Conservation (phyloP, 345 rosid species). For the Arabis alpina region DNA sequence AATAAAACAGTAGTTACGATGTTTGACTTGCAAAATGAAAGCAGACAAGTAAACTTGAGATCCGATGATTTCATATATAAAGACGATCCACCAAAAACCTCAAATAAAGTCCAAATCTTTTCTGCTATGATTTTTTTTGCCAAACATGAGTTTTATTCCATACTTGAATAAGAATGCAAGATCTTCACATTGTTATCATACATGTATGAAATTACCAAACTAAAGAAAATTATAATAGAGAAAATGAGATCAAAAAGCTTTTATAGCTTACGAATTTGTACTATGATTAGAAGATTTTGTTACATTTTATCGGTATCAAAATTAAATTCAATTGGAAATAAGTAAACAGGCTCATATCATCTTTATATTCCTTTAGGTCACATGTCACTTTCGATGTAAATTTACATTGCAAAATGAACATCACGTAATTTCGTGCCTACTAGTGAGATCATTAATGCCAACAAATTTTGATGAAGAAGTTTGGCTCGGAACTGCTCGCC, state of each 20-base stretch:
- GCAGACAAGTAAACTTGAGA: constrained; percentile 31
- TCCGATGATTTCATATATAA: constrained; percentile 27
- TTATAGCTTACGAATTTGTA: neutral
- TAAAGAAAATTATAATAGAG: neutral
- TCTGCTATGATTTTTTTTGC: constrained; percentile 17
- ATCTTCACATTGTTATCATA: neutral
- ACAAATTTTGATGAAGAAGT: constrained; percentile 28
- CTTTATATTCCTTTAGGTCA: too few species aligned
- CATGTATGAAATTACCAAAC: constrained; percentile 1
- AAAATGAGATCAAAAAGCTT: neutral
- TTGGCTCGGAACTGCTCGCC: constrained; percentile 6
- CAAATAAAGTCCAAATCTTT: constrained; percentile 28
- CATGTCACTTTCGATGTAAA: too few species aligned
- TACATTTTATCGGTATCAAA: too few species aligned
- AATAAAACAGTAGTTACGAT: constrained; percentile 38
- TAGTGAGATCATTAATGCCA: constrained; percentile 25
- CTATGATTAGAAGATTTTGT: neutral
- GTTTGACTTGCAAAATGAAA: constrained; percentile 25
- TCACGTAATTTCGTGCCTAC: neutral
- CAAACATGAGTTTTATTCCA: constrained; percentile 6
- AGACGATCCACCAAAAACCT: constrained; percentile 33
- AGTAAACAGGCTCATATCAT: too few species aligned
- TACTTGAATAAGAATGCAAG: constrained; percentile 15
- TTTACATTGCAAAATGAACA: neutral
- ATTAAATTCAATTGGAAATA: too few species aligned